phyloP scores from a whole-genome alignment of 169 alveolate species.

The Amoebophrya sp. region DNA sequence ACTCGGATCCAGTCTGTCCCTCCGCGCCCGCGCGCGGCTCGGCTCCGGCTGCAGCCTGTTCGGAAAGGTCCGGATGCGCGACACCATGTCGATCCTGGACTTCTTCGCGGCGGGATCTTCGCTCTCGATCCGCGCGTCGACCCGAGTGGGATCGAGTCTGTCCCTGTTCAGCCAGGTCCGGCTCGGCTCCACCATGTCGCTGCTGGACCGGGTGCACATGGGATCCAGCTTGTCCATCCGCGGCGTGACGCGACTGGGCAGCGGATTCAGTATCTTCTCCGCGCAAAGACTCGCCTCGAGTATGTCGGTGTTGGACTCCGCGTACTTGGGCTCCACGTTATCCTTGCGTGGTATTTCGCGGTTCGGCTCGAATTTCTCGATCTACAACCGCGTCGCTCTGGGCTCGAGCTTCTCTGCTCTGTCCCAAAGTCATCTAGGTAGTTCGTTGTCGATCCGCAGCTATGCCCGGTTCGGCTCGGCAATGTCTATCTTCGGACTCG shows the following conservation, averaged over 20 bases:
- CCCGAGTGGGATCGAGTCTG: not conserved
- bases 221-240: not conserved
- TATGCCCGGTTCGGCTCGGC: not conserved
- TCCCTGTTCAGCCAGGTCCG: not conserved
- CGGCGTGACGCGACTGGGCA: not conserved
- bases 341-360: not conserved
- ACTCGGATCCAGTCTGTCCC: conserved; percentile 20
- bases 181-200: not conserved
- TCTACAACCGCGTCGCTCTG: not conserved
- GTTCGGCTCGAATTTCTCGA: not conserved
- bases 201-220: not conserved
- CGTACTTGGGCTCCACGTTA: not conserved
- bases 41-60: not conserved
- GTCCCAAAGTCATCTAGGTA: not conserved
- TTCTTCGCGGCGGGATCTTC: not conserved
- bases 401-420: not conserved
- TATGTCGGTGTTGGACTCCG: not conserved
- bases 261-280: not conserved
- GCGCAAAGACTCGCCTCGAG: not conserved
- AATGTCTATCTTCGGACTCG: not conserved
- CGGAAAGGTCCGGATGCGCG: not conserved
- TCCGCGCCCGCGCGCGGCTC: not conserved
- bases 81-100: not conserved
- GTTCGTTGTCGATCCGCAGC: not conserved
- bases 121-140: conserved; percentile 9